Evolutionary conservation across 441 rosid genomes (phyloP).

Genomic region (Erodium moschatum): DNA sequence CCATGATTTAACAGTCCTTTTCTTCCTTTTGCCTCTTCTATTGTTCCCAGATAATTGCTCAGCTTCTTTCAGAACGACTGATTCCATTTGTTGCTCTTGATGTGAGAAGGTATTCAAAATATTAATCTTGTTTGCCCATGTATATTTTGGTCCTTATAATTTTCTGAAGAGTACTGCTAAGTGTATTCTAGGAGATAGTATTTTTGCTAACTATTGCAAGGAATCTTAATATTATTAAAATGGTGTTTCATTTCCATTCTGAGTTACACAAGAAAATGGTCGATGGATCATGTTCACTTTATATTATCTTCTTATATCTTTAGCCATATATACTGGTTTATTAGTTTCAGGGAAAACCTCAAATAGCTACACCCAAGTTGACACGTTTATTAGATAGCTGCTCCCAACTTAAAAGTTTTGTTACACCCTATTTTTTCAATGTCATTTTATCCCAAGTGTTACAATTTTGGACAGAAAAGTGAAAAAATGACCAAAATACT

Average conservation of each 20-base stretch:
- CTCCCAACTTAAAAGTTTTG: too few species aligned
- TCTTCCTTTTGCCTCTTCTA: neutral
- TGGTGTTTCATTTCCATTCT: neutral
- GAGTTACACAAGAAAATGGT: neutral
- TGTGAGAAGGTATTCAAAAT: constrained; percentile 61
- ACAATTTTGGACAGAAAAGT: too few species aligned
- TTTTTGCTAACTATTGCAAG: neutral
- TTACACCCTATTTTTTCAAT: too few species aligned
- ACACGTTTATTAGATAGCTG: too few species aligned
- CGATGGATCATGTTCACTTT: neutral
- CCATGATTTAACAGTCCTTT: neutral
- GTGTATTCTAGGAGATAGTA: neutral
- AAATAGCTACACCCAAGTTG: too few species aligned
- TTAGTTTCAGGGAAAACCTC: too few species aligned
- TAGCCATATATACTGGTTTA: neutral
- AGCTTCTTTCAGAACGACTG: constrained; percentile 92
- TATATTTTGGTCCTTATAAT: constrained; percentile 12
- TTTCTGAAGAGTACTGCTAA: neutral
- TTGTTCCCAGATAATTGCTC: constrained; percentile 73
- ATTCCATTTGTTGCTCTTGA: constrained; percentile 98
- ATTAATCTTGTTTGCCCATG: neutral
- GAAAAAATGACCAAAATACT: too few species aligned
- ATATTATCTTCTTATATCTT: too few species aligned
- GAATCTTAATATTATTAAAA: neutral
- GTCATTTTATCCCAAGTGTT: too few species aligned